Conservation (phyloP, 2,329 filamentous ascomycete species). For the Zymoseptoria brevis region DNA sequence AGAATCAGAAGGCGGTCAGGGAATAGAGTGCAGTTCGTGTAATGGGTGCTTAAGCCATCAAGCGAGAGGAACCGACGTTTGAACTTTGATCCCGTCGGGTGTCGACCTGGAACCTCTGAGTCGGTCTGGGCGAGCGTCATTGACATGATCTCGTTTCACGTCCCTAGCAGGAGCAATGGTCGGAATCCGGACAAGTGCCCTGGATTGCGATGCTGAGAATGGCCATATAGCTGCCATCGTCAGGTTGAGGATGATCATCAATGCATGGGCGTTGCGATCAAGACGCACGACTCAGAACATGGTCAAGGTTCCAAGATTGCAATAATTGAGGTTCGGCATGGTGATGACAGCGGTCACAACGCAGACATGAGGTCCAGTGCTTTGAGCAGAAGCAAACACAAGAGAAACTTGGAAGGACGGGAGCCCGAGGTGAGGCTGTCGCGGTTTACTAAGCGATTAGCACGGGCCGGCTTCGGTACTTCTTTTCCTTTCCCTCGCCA, state of each 20-base stretch:
- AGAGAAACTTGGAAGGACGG: no score
- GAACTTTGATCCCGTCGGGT: not conserved
- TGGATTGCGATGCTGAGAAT: no score
- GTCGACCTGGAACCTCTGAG: not conserved
- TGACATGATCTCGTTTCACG: not conserved
- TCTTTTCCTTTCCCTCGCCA: not conserved
- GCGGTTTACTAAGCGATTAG: not conserved
- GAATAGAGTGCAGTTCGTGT: not conserved
- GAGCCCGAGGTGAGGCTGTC: no score
- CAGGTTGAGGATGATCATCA: not conserved
- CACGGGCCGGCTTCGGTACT: not conserved
- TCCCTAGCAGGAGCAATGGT: not conserved
- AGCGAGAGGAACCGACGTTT: not conserved
- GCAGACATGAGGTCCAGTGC: no score
- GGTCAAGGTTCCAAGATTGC: not conserved
- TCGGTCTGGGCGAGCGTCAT: not conserved
- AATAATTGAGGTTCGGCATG: not conserved
- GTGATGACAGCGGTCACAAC: not conserved
- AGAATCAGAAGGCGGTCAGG: no score
- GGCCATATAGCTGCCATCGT: not conserved
- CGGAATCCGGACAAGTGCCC: no score
- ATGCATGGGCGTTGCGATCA: not conserved
- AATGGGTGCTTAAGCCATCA: not conserved
- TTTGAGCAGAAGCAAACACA: no score
- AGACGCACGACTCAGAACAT: not conserved